Evolutionary conservation across 2,329 filamentous ascomycete species (phyloP).

Genomic region (Diaporthe ilicicola): DNA sequence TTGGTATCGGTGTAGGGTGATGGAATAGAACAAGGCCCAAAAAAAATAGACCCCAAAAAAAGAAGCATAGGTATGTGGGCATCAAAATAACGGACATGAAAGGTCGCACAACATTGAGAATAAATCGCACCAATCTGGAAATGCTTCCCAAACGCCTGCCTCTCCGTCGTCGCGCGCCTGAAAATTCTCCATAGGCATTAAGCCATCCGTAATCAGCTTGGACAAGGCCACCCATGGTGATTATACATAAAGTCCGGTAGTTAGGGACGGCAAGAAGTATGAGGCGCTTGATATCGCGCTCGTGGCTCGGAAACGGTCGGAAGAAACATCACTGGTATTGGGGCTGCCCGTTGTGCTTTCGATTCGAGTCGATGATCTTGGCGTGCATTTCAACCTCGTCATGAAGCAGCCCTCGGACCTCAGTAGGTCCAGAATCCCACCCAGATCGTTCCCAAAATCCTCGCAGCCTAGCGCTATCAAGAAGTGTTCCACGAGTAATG

Average conservation of each 20-base stretch:
- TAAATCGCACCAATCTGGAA: conserved; percentile 27
- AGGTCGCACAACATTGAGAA: conserved; percentile 26
- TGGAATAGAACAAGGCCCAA: conserved; percentile 21
- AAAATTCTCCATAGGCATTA: conserved; percentile 20
- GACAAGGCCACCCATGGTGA: conserved; percentile 15
- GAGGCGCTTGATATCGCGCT: background rate
- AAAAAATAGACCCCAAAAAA: too few relatives aligned
- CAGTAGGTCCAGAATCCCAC: background rate
- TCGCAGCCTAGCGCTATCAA: conserved; percentile 36
- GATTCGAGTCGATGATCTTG: conserved; percentile 11
- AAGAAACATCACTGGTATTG: background rate
- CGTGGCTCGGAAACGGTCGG: background rate
- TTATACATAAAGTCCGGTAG: conserved; percentile 16
- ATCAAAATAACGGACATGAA: conserved; percentile 18
- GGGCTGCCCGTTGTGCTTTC: background rate
- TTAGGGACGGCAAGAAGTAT: conserved; percentile 27
- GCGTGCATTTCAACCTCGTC: conserved; percentile 11
- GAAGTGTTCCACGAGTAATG: conserved; percentile 67
- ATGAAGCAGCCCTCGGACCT: background rate
- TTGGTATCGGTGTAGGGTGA: conserved; percentile 32
- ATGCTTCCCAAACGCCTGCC: conserved; percentile 30
- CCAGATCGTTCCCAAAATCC: background rate
- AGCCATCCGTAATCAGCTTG: conserved; percentile 28
- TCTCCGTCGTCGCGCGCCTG: conserved; percentile 22
- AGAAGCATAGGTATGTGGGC: background rate